phyloP scores from a whole-genome alignment of 768 basidiomycete genomes.

The Leccinum incarnatum region DNA sequence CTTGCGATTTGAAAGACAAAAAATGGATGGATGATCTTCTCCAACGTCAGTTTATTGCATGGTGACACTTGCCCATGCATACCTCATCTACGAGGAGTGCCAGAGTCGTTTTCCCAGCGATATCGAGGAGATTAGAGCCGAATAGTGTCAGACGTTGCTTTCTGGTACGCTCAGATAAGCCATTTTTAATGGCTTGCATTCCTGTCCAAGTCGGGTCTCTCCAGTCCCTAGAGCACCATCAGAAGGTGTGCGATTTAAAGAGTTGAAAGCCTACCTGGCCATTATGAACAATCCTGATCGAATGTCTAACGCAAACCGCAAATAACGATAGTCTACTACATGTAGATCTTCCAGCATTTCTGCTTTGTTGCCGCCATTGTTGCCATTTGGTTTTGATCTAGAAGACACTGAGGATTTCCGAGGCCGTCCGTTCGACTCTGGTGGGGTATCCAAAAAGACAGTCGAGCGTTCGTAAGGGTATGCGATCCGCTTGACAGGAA shows the following conservation, averaged over 20 bases:
- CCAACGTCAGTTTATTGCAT: constrained; percentile 2
- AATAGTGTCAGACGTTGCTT: constrained; percentile 73
- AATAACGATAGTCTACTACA: constrained; percentile 89
- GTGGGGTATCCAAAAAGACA: constrained; percentile 56
- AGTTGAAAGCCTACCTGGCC: constrained; percentile 54
- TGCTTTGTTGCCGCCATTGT: constrained; percentile 29
- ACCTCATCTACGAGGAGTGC: constrained; percentile 89
- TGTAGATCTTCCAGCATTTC: constrained; percentile 52
- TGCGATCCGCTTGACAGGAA: constrained; percentile 61
- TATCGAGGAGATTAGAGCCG: constrained; percentile 84
- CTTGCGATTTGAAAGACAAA: constrained; percentile 98
- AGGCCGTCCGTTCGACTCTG: constrained; percentile 30
- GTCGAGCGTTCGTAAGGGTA: constrained; percentile 81
- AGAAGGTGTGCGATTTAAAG: background rate
- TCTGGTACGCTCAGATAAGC: constrained; percentile 52
- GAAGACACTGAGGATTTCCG: constrained; percentile 21
- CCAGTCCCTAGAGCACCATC: constrained; percentile 68
- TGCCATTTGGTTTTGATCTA: constrained; percentile 32
- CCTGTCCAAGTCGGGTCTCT: constrained; percentile 74
- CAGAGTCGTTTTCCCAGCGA: constrained; percentile 79
- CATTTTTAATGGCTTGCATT: constrained; percentile 58
- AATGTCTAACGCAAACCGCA: constrained; percentile 84
- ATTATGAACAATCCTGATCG: constrained; percentile 78
- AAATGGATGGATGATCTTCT: constrained; percentile 90
- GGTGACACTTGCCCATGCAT: constrained; percentile 15